These are phyloP conservation scores for Ogataea philodendri DNA, from an alignment of 805 yeast species.

Conservation along the genomic window DNA sequence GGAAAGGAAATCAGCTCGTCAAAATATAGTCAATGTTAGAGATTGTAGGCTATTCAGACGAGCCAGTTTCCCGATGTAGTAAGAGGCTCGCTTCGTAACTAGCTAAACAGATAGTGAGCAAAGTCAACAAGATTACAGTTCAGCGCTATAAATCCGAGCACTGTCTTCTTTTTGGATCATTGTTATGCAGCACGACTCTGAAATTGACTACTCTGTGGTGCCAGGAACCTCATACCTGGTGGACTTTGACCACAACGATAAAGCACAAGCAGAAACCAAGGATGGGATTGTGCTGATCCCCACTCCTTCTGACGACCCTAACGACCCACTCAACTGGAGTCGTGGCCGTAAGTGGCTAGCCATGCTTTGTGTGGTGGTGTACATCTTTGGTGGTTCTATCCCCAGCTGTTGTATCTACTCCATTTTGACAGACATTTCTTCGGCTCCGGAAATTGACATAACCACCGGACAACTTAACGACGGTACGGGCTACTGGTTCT, in stretches of 20 bases:
- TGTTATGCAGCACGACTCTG: conserved; percentile 1
- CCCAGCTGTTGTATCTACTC: conserved; percentile 29
- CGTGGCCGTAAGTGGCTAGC: conserved; percentile 45
- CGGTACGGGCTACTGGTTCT: conserved; percentile 40
- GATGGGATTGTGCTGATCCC: conserved; percentile 55
- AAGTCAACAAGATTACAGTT: too few species aligned
- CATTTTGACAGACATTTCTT: conserved; percentile 25
- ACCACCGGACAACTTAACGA: conserved; percentile 32
- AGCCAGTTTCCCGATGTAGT: too few species aligned
- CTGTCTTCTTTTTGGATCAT: too few species aligned
- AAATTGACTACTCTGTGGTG: conserved; percentile 6
- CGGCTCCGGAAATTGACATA: conserved; percentile 22
- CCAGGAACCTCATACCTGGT: conserved; percentile 20
- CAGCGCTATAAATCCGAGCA: too few species aligned
- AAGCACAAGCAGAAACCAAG: conserved; percentile 15
- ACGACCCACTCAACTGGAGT: conserved; percentile 70
- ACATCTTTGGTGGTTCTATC: conserved; percentile 31
- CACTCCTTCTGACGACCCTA: conserved; percentile 64
- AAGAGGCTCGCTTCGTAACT: too few species aligned
- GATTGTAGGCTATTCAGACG: too few species aligned
- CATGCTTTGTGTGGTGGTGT: conserved; percentile 43
- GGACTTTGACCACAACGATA: conserved; percentile 11
- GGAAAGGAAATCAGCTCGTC: too few species aligned
- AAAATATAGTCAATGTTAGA: too few species aligned
- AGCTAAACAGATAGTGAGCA: too few species aligned